phyloP scores from a whole-genome alignment of 768 basidiomycete genomes.

The Tylopilus subfusipes region DNA sequence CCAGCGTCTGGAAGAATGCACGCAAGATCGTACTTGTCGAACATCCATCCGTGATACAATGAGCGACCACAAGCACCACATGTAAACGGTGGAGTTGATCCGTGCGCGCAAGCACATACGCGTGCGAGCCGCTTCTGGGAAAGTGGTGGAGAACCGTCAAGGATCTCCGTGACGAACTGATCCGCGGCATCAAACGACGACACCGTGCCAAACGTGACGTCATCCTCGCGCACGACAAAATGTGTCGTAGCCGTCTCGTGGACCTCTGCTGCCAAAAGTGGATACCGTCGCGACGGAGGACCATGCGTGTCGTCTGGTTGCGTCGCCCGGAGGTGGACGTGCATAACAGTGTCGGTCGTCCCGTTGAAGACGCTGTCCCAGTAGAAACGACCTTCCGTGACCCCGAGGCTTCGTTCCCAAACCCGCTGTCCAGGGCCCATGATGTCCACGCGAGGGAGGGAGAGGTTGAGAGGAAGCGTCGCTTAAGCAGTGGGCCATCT shows the following conservation, averaged over 20 bases:
- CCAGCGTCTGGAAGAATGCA: conserved; percentile 42
- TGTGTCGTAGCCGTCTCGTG: conserved; percentile 28
- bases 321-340: conserved; percentile 34
- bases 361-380: conserved; percentile 39
- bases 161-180: conserved; percentile 28
- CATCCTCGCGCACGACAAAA: conserved; percentile 26
- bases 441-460: no score
- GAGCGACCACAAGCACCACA: conserved; percentile 43
- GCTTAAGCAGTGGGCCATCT: no score
- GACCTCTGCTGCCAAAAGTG: conserved; percentile 44
- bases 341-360: conserved; percentile 43
- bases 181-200: conserved; percentile 36
- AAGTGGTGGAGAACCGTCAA: conserved; percentile 36
- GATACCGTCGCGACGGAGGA: conserved; percentile 41
- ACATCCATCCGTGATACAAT: conserved; percentile 51
- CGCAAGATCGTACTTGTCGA: conserved; percentile 41
- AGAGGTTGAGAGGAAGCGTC: no score
- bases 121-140: conserved; percentile 23
- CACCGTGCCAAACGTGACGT: conserved; percentile 36
- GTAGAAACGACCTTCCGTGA: conserved; percentile 39
- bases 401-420: conserved; percentile 26
- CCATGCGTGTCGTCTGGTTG: conserved; percentile 34
- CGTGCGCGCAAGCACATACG: conserved; percentile 37
- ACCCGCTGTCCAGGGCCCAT: conserved; percentile 18
- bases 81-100: conserved; percentile 40